Conservation (phyloP, 805 yeast genomes). For the Kluyveromyces siamensis region DNA sequence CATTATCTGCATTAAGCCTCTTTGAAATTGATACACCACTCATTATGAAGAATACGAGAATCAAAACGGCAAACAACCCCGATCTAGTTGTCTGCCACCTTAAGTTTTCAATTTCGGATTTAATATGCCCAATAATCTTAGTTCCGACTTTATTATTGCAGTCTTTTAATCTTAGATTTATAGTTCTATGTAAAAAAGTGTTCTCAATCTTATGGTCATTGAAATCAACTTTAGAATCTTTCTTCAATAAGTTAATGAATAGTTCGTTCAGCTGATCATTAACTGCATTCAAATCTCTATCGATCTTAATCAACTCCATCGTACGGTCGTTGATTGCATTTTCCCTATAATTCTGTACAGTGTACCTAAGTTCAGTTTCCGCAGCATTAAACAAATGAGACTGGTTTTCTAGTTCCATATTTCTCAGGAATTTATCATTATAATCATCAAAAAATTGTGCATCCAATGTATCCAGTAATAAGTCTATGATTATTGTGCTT, state of each 20-base stretch:
- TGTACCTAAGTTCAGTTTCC: constrained; percentile 74
- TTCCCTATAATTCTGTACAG: constrained; percentile 65
- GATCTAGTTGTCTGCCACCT: constrained; percentile 91
- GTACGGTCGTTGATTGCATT: constrained; percentile 58
- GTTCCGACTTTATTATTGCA: constrained; percentile 78
- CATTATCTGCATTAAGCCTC: constrained; percentile 27
- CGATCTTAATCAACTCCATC: constrained; percentile 56
- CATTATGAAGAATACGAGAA: constrained; percentile 54
- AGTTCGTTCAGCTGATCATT: constrained; percentile 68
- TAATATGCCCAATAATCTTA: constrained; percentile 68
- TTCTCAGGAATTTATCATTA: constrained; percentile 23
- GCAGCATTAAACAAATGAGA: constrained; percentile 86
- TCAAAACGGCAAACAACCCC: constrained; percentile 69
- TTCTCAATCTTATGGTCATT: constrained; percentile 83
- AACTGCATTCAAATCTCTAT: constrained; percentile 61
- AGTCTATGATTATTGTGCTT: constrained; percentile 16
- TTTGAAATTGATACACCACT: constrained; percentile 39
- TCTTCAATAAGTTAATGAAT: constrained; percentile 48
- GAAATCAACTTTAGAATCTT: constrained; percentile 74
- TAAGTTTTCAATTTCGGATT: constrained; percentile 78
- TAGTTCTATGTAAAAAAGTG: constrained; percentile 58
- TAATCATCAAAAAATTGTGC: constrained; percentile 37
- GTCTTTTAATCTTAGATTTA: constrained; percentile 68
- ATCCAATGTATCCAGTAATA: constrained; percentile 30
- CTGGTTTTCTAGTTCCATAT: constrained; percentile 77